These are phyloP conservation scores for Brassica napus DNA, from an alignment of 345 rosid genomes.

Conservation along the genomic window DNA sequence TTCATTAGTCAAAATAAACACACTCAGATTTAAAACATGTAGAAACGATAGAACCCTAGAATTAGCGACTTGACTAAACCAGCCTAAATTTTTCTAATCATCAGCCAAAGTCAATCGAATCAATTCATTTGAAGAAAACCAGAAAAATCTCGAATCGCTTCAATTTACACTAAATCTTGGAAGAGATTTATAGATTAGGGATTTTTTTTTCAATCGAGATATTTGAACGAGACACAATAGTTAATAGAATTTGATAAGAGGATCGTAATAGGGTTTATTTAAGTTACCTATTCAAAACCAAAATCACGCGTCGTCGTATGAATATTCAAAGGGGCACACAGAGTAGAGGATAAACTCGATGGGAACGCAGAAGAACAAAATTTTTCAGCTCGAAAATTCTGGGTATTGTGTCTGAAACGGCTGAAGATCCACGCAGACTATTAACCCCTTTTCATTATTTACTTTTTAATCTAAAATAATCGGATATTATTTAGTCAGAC, in stretches of 20 bases:
- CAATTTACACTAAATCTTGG: background rate
- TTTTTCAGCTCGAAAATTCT: background rate
- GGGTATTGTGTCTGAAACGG: slow-evolving; percentile 23
- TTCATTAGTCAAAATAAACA: background rate
- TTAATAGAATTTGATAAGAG: background rate
- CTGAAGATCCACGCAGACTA: slow-evolving; percentile 35
- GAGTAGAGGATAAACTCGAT: background rate
- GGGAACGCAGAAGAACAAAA: background rate
- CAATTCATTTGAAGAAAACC: background rate
- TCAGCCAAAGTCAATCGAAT: slow-evolving; percentile 5
- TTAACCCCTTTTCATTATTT: background rate
- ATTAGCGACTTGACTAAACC: slow-evolving; percentile 5
- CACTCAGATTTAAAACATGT: background rate
- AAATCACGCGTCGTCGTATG: background rate
- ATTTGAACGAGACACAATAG: too few relatives aligned
- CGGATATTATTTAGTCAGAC: slow-evolving; percentile 14
- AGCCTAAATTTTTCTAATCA: background rate
- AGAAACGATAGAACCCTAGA: background rate
- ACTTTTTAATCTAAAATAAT: background rate
- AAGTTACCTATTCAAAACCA: slow-evolving; percentile 6
- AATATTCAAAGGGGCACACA: slow-evolving; percentile 1
- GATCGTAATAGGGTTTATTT: background rate
- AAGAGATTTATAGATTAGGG: background rate
- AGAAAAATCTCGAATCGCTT: background rate
- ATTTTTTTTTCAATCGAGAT: background rate